phyloP scores from a whole-genome alignment of 768 basidiomycete species.

The Boletus bicolor region DNA sequence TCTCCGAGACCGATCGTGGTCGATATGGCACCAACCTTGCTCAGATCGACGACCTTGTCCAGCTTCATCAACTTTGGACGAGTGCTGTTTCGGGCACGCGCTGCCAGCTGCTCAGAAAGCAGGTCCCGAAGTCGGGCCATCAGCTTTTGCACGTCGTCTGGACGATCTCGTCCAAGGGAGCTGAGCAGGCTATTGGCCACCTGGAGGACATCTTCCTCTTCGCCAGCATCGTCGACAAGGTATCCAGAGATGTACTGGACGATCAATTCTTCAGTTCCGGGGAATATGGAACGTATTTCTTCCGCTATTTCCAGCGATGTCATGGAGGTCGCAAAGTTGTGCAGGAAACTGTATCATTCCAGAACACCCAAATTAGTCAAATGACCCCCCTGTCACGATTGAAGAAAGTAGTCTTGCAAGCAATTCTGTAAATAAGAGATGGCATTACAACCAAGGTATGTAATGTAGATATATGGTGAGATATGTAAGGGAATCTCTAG shows the following conservation, averaged over 20 bases:
- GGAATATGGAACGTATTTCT: conserved; percentile 66
- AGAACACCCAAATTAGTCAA: background rate
- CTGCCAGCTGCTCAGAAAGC: conserved; percentile 60
- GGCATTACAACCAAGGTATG: conserved; percentile 15
- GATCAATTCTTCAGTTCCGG: conserved; percentile 80
- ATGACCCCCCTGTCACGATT: background rate
- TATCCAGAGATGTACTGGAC: conserved; percentile 87
- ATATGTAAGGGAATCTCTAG: conserved; percentile 14
- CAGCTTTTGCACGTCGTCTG: conserved; percentile 60
- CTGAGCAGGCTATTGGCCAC: conserved; percentile 70
- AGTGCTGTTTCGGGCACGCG: conserved; percentile 53
- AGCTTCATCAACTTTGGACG: conserved; percentile 70
- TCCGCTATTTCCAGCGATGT: conserved; percentile 75
- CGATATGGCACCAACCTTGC: conserved; percentile 71
- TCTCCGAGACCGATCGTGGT: conserved; percentile 76
- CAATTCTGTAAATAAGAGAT: background rate
- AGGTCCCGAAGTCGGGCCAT: conserved; percentile 62
- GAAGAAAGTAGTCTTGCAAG: background rate
- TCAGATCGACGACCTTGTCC: conserved; percentile 87
- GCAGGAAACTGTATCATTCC: background rate
- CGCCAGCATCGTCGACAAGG: conserved; percentile 83
- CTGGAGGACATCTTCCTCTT: conserved; percentile 84
- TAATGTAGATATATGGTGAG: conserved; percentile 20
- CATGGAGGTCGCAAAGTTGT: conserved; percentile 37
- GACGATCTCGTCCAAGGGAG: conserved; percentile 65